Evolutionary conservation across 805 yeast species (phyloP), one percentile per base, ranked within the genome.

Genomic region (Blastobotrys attinorum): DNA sequence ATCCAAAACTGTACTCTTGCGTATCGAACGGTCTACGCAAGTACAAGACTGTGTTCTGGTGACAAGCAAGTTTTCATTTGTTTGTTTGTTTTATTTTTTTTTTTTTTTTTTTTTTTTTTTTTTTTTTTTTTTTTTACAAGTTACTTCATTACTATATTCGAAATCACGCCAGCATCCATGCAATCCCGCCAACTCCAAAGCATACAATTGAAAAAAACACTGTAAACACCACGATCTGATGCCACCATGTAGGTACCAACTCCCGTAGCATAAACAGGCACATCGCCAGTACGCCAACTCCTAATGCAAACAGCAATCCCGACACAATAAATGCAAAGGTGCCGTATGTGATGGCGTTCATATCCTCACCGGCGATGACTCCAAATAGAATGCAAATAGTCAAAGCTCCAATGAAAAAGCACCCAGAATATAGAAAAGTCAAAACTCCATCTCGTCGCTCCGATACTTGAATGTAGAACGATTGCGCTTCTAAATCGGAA

Each of bases 351-450:
- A 46, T 58, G 49, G 47, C 51, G 4, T 44, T 42, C 25, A 45
- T 57, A 45, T 37, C 70, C 51, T 62, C 50, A 57, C 64, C 50
- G 34, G 67, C 39, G 11, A 71, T 58, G 20, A 69, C 66, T 6
- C 75, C 75, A 13, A 72, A 51, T 1, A 78, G 67, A 22, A 71
- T 61, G 13, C 70, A 69, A 1, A 72, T 65, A 8, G 70, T 56
- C 16, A 72, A 52, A 1, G 71, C 54, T 3, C 80, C 62, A 5
- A 70, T 31, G 17, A 66, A 54, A 35, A 69, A 58, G 15, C 69
- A 58, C 3, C 70, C 48, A 31, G 70, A 48, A 21, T 75, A 73
- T n/a, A 75, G 49, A 35, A 73, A 67, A 1, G 71, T 53, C 25
- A 75, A 45, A 6, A 75, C 69, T 16, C 59, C 55, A 51, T 73